A percentile compares a stretch with the other conserved stretches of the same genome.
Evolutionary conservation across 2,329 filamentous ascomycete species (phyloP).

Genomic region (Diplodia mutila): DNA sequence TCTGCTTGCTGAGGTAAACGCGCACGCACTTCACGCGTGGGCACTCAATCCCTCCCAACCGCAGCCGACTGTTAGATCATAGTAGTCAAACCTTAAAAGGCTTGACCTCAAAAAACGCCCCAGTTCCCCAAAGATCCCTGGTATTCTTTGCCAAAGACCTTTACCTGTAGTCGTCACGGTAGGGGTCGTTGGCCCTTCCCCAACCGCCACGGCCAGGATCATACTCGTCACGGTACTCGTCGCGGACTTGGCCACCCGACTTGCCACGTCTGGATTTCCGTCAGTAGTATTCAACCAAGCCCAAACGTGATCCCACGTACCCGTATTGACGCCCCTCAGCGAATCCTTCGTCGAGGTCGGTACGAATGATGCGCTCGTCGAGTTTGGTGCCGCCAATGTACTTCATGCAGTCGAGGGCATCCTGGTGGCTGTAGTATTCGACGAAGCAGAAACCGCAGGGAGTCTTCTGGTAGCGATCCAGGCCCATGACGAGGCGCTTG

Average conservation of each 20-base stretch:
- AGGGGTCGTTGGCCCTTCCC: constrained; percentile 68
- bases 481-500: constrained; percentile 95
- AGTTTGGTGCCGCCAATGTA: constrained; percentile 98
- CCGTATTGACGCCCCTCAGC: constrained; percentile 96
- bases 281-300: constrained; percentile 28
- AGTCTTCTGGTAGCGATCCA: constrained; percentile 96
- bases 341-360: constrained; percentile 94
- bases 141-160: neutral
- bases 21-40: neutral
- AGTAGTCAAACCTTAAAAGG: neutral
- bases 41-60: constrained; percentile 2
- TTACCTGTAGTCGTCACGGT: constrained; percentile 29
- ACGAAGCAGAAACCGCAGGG: constrained; percentile 99
- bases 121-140: neutral
- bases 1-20: neutral
- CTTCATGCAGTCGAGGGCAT: constrained; percentile 97
- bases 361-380: constrained; percentile 94
- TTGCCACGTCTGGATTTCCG: constrained; percentile 68
- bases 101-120: neutral
- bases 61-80: neutral
- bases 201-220: constrained; percentile 92
- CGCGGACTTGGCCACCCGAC: constrained; percentile 93
- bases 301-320: constrained; percentile 41
- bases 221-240: constrained; percentile 96
- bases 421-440: constrained; percentile 97